Evolutionary conservation across 441 rosid species (phyloP), one percentile per base, ranked within the genome.

Genomic region (Hura crepitans): DNA sequence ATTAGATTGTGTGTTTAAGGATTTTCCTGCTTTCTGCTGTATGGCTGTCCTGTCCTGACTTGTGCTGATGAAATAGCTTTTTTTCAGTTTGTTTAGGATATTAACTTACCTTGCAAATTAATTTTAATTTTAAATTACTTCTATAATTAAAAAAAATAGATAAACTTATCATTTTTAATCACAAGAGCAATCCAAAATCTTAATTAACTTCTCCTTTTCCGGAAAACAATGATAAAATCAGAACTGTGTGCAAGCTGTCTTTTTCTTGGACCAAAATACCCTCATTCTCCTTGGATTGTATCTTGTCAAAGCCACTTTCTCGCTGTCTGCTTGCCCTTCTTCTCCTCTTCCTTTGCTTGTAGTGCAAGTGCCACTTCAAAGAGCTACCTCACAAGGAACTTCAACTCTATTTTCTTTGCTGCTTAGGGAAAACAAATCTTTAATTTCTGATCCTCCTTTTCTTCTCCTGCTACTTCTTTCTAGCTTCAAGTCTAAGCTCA

Each of bases 191-290:
- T n/a, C n/a, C n/a, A n/a, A n/a, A n/a, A n/a, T n/a, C n/a, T n/a
- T n/a, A n/a, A n/a, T n/a, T n/a, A n/a, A n/a, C n/a, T n/a, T n/a
- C n/a, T n/a, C n/a, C n/a, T n/a, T n/a, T n/a, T n/a, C n/a, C n/a
- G n/a, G n/a, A 66, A 11, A 30, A 15, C 5, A 18, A 60, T n/a
- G 39, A 6, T 43, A 30, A n/a, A 60, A 30, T 61, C 17, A 68
- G 79, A 74, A 75, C 63, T 82, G 74, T 67, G 79, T 66, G 71
- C 53, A 50, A 45, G 47, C 56, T 57, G 7, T 65, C 49, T 54
- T 76, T 55, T 62, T 54, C 77, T 42, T 58, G 46, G 83, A 81
- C 91, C 13, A 81, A 77, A 83, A 20, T 79, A 75, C 86, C 91
- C 90, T 78, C 78, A 22, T 57, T 2, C 66, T 31, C 57, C 31